Percentiles rank a stretch among this genome's conserved stretches.
Conservation (phyloP, 2,329 filamentous ascomycete genomes). For the Fusarium foetens region DNA sequence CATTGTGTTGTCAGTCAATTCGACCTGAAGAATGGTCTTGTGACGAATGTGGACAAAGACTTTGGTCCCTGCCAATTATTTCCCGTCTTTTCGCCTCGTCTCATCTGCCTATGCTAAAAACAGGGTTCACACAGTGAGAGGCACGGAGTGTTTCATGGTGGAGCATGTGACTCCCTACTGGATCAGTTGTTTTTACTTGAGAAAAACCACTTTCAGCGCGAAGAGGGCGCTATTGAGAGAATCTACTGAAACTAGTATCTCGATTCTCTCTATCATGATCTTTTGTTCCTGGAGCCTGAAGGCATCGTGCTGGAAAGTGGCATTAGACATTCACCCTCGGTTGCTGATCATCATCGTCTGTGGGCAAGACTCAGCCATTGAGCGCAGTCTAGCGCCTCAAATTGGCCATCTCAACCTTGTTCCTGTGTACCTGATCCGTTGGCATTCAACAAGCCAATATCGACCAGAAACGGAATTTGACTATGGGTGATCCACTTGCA, state of each 20-base stretch:
- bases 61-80: conserved; percentile 33
- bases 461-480: conserved; percentile 2
- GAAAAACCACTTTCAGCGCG: conserved; percentile 6
- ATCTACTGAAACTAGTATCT: not conserved
- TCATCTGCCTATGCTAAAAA: conserved; percentile 21
- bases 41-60: conserved; percentile 37
- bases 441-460: conserved; percentile 12
- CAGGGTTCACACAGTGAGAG: conserved; percentile 36
- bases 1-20: conserved; percentile 5
- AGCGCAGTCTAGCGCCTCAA: conserved; percentile 40
- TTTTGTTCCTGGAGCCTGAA: not conserved
- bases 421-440: conserved; percentile 36
- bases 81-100: conserved; percentile 15
- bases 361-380: conserved; percentile 2
- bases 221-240: not conserved
- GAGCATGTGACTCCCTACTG: conserved; percentile 28
- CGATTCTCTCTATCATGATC: not conserved
- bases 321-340: not conserved
- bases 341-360: conserved; percentile 8
- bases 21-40: conserved; percentile 14
- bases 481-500: not conserved
- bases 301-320: not conserved
- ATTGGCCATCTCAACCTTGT: conserved; percentile 38
- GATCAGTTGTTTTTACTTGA: conserved; percentile 17
- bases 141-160: conserved; percentile 37